Evolutionary conservation across 768 basidiomycete genomes (phyloP), one percentile per base, ranked within the genome.

Genomic region (Grammothele lineata): DNA sequence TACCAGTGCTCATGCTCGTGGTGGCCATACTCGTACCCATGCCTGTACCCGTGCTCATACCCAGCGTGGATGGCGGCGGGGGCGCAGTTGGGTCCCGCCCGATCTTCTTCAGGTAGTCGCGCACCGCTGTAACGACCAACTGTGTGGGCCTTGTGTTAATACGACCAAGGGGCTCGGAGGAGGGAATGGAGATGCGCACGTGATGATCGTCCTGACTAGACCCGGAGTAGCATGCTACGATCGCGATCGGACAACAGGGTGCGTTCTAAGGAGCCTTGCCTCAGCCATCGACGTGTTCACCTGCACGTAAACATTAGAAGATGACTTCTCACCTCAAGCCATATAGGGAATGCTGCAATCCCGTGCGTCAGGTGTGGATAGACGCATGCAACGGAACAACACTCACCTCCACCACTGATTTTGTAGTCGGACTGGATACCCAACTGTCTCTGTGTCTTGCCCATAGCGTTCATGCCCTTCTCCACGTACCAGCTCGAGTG

Each of bases 401-500:
- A 71, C 82, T 65, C 54, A 91, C 89, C 89, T 67, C 89, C 89
- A 40, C 89, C 89, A 48, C 78, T 77, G 36, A 88, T 74, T 24
- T 77, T 69, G 53, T 76, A 71, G 45, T 88, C 83, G 14, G 72
- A 74, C 45, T 83, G 79, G 27, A 85, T 71, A 4, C 83, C 87
- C 68, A 85, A 72, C 56, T 88, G 83, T 55, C 78, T 78, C 32
- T 83, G 74, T 5, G 81, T 82, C 66, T 85, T 88, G 15, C 85
- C 84, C 82, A 86, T 84, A 3, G 88, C 88, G 39, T 77, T 79
- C 80, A 88, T 88, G 5, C 87, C 85, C 60, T 89, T 90, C 61
- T 91, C 88, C 8, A 92, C 85, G 63, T 92, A 92, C 63, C 73
- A 91, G 55, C 83, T 88, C 7, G 87, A 87, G 61, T 91, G 89